phyloP scores from a whole-genome alignment of 768 basidiomycete species.

The Termitomyces sp. region DNA sequence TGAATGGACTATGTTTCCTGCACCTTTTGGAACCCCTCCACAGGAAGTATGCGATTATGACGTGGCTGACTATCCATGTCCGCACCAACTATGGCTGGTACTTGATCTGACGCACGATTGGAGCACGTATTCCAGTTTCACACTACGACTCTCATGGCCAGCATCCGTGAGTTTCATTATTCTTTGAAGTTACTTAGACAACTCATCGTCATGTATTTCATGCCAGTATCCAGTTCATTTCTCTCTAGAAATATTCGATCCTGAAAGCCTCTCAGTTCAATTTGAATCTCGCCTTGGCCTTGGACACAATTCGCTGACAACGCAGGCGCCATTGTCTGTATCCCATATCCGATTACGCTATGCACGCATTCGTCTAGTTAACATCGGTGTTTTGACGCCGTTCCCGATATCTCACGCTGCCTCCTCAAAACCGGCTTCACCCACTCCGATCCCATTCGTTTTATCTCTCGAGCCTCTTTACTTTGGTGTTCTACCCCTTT shows the following conservation, averaged over 20 bases:
- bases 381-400: conserved; percentile 48
- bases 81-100: conserved; percentile 41
- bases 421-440: conserved; percentile 12
- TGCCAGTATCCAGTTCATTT: conserved; percentile 43
- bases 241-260: conserved; percentile 30
- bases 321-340: conserved; percentile 2
- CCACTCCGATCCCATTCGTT: conserved; percentile 39
- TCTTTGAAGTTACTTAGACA: not conserved
- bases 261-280: conserved; percentile 19
- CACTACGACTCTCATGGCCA: conserved; percentile 50
- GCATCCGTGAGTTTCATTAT: conserved; percentile 38
- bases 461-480: conserved; percentile 55
- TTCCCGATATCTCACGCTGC: conserved; percentile 4
- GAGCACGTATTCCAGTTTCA: conserved; percentile 37
- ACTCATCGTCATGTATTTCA: not conserved
- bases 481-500: conserved; percentile 52
- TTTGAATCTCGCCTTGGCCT: conserved; percentile 5
- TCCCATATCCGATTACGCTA: conserved; percentile 37
- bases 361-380: conserved; percentile 50
- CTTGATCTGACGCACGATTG: conserved; percentile 41
- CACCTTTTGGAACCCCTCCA: conserved; percentile 31
- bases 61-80: conserved; percentile 19
- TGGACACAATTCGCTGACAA: not conserved
- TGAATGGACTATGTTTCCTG: conserved; percentile 35
- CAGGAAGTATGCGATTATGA: conserved; percentile 28